These are phyloP conservation scores for Anisodus acutangulus DNA, from an alignment of 257 asterid genomes.

Conservation along the genomic window DNA sequence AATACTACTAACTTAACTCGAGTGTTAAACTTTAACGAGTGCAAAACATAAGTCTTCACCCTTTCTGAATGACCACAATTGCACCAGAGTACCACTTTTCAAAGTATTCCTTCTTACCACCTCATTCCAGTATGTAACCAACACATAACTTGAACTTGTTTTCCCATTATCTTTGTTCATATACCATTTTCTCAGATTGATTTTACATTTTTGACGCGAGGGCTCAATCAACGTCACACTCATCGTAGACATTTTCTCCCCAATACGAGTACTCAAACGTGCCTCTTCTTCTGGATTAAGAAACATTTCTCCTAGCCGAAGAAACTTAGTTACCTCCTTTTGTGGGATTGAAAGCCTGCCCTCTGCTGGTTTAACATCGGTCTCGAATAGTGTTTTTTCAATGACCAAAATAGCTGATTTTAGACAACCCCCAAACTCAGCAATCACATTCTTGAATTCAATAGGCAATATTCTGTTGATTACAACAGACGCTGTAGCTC, in stretches of 20 bases:
- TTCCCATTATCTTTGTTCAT: slow-evolving; percentile 9
- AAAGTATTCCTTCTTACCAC: neutral
- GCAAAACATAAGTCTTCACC: neutral
- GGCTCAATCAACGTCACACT: slow-evolving; percentile 24
- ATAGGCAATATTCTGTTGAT: neutral
- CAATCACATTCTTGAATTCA: neutral
- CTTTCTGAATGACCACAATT: slow-evolving; percentile 21
- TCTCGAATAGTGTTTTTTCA: neutral
- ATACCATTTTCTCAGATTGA: slow-evolving; percentile 22
- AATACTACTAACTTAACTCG: no score
- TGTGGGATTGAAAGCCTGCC: neutral
- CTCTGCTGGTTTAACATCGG: neutral
- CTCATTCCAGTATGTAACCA: slow-evolving; percentile 22
- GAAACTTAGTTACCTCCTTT: neutral
- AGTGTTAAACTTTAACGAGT: no score
- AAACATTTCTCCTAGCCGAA: neutral
- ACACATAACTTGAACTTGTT: slow-evolving; percentile 23
- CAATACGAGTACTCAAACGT: neutral
- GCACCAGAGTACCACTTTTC: neutral
- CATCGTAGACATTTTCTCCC: neutral
- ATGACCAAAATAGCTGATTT: neutral
- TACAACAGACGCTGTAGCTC: neutral
- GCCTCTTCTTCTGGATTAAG: neutral
- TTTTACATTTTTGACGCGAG: neutral
- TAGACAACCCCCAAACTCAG: neutral